A percentile compares a stretch with the other conserved stretches of the same genome.
Evolutionary conservation across 306 rosid species (phyloP).

Genomic region (Ceratonia siliqua): DNA sequence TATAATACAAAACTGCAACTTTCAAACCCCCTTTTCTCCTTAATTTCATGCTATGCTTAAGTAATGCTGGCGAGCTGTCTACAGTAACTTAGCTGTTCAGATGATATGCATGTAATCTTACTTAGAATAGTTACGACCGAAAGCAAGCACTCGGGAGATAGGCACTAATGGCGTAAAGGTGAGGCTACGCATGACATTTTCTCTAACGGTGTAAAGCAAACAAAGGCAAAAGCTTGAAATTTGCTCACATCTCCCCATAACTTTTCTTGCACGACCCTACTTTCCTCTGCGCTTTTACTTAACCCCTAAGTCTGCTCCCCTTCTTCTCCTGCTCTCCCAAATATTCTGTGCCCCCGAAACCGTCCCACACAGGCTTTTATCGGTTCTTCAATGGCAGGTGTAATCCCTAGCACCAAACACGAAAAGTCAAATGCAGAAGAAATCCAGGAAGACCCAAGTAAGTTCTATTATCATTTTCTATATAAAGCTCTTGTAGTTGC

Average conservation of each 20-base stretch:
- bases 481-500: slow-evolving; percentile 54
- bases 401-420: slow-evolving; percentile 45
- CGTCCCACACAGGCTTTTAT: neutral
- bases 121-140: slow-evolving; percentile 16
- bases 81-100: no score
- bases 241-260: slow-evolving; percentile 34
- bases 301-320: slow-evolving; percentile 42
- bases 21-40: neutral
- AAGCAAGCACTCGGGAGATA: slow-evolving; percentile 32
- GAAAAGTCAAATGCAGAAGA: slow-evolving; percentile 43
- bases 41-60: neutral
- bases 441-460: slow-evolving; percentile 48
- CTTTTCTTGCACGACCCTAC: slow-evolving; percentile 30
- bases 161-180: slow-evolving; percentile 31
- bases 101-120: neutral
- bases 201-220: slow-evolving; percentile 37
- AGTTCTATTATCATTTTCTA: slow-evolving; percentile 52
- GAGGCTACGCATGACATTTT: slow-evolving; percentile 42
- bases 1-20: neutral
- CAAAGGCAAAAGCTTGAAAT: slow-evolving; percentile 44
- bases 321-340: slow-evolving; percentile 12
- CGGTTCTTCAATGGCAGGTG: slow-evolving; percentile 62
- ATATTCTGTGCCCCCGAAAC: slow-evolving; percentile 5
- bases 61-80: neutral
- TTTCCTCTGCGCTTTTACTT: slow-evolving; percentile 44